Conservation (phyloP, 176 grass and related monocot genomes). For the Oryza rufipogon region DNA sequence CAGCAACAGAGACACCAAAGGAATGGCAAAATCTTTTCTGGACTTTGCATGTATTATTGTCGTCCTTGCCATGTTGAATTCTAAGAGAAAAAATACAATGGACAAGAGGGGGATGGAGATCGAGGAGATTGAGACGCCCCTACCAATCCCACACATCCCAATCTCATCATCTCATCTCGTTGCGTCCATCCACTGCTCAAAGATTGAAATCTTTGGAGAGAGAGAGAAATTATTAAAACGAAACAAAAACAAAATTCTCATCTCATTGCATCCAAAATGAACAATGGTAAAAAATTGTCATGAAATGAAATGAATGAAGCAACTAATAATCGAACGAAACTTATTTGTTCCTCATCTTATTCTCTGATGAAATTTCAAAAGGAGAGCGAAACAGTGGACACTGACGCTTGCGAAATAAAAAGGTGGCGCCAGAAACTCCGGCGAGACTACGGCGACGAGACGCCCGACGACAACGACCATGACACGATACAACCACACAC, state of each 20-base stretch:
- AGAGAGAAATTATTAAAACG: not conserved
- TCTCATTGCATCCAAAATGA: not conserved
- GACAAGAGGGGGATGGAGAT: not conserved
- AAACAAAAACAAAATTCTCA: not conserved
- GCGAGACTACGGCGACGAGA: conserved; percentile 58
- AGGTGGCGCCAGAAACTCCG: conserved; percentile 50
- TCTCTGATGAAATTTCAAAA: not conserved
- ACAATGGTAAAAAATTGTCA: not conserved
- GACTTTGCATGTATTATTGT: not conserved
- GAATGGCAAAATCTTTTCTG: not conserved
- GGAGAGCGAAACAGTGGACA: conserved; percentile 51
- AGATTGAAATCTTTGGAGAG: not conserved
- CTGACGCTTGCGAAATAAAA: conserved; percentile 55
- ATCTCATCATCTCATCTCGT: not conserved
- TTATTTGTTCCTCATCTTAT: conserved; percentile 42
- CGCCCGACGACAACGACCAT: conserved; percentile 49
- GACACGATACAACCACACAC: conserved; percentile 64
- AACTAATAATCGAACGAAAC: conserved; percentile 21
- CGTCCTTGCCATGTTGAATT: not conserved
- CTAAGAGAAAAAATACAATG: not conserved
- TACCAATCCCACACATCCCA: not conserved
- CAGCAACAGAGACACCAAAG: not conserved
- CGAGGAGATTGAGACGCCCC: not conserved
- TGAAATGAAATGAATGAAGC: not conserved
- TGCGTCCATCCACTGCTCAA: not conserved